Percentiles rank a stretch among this genome's conserved stretches.
phyloP scores from a whole-genome alignment of 2,329 filamentous ascomycete species.

The Westerdykella sp. region DNA sequence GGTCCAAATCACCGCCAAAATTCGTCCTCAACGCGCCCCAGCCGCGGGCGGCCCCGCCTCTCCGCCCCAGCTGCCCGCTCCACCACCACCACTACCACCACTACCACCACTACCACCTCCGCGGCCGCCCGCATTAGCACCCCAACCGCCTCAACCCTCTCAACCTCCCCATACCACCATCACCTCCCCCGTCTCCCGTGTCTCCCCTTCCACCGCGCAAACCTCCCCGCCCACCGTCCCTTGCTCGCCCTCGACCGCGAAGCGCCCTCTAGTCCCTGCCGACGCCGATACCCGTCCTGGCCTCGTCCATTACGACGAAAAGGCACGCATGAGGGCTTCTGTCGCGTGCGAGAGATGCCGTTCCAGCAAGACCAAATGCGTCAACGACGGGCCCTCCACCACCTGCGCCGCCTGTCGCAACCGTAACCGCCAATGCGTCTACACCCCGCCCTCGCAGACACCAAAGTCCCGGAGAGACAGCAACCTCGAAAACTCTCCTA shows the following conservation, averaged over 20 bases:
- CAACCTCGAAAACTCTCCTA: constrained; percentile 6
- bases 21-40: constrained; percentile 17
- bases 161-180: constrained; percentile 5
- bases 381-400: constrained; percentile 66
- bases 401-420: constrained; percentile 70
- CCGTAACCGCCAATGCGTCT: constrained; percentile 65
- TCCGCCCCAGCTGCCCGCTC: constrained; percentile 13
- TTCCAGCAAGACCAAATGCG: constrained; percentile 80
- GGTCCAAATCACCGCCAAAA: constrained; percentile 20
- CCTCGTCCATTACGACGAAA: constrained; percentile 12
- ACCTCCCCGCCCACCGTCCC: constrained; percentile 11
- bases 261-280: constrained; percentile 17
- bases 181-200: constrained; percentile 11
- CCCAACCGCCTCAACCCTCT: constrained; percentile 4
- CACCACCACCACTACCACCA: constrained; percentile 7
- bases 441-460: constrained; percentile 50
- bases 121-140: constrained; percentile 15
- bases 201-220: constrained; percentile 24
- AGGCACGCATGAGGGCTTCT: constrained; percentile 60
- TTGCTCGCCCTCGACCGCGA: constrained; percentile 17
- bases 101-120: constrained; percentile 4
- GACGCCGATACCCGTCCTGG: constrained; percentile 9
- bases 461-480: constrained; percentile 40
- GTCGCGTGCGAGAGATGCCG: constrained; percentile 73
- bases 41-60: constrained; percentile 22